phyloP scores from a whole-genome alignment of 23 red algal species.

The Gracilaria domingensis region DNA sequence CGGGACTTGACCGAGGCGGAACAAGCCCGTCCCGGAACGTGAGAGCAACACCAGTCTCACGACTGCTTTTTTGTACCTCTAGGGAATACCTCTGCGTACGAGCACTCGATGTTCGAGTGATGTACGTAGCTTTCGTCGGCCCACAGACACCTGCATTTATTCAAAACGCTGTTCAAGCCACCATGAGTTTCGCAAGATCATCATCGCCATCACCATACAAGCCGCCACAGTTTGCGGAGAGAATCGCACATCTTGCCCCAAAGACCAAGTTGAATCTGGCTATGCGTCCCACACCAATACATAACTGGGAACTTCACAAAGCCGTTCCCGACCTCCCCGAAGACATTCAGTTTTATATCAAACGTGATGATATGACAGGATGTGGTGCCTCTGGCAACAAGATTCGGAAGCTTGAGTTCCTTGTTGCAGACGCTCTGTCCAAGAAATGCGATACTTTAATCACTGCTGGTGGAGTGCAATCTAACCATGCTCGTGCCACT shows the following conservation, averaged over 20 bases:
- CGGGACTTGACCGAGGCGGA: too few relatives aligned
- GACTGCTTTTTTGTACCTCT: too few relatives aligned
- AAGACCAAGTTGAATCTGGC: constrained; percentile 30
- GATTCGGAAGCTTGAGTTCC: constrained; percentile 82
- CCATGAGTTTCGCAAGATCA: constrained; percentile 21
- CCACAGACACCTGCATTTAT: constrained; percentile 1
- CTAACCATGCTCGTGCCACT: constrained; percentile 73
- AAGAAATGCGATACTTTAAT: constrained; percentile 50
- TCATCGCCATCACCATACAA: constrained; percentile 43
- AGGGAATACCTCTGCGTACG: neutral
- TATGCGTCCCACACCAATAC: constrained; percentile 68
- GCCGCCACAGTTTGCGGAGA: constrained; percentile 21
- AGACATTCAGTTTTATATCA: constrained; percentile 50
- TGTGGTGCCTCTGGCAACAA: constrained; percentile 67
- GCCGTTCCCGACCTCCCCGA: constrained; percentile 22
- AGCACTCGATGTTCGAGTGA: neutral
- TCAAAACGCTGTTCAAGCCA: neutral
- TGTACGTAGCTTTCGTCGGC: neutral
- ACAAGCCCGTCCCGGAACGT: too few relatives aligned
- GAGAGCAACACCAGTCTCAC: too few relatives aligned
- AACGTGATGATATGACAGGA: constrained; percentile 78
- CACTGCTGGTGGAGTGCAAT: constrained; percentile 66
- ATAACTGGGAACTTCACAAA: constrained; percentile 29
- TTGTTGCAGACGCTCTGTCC: constrained; percentile 62
- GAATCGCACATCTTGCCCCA: constrained; percentile 41